Evolutionary conservation across 177 flowering plant genomes (phyloP).

Genomic region (Vitis hybrid): DNA sequence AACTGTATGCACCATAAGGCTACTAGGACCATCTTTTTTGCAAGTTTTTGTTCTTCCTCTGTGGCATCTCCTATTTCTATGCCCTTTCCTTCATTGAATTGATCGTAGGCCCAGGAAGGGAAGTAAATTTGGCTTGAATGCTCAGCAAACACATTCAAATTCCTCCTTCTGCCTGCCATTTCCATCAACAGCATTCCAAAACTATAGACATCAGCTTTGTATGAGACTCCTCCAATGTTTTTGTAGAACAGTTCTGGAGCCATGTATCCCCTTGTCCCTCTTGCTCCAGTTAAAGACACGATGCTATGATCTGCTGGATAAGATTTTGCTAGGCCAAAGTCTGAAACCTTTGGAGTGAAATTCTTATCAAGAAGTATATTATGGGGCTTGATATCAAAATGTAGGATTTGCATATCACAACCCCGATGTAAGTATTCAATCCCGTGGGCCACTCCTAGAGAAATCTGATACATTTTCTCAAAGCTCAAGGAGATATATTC

Average conservation of each 20-base stretch:
- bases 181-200: no score
- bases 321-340: slow-evolving; percentile 22
- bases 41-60: no score
- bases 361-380: neutral
- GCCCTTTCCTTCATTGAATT: neutral
- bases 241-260: no score
- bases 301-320: slow-evolving; percentile 5
- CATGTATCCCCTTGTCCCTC: no score
- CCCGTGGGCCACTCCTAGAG: neutral
- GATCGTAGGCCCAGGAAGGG: neutral
- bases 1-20: slow-evolving; percentile 1
- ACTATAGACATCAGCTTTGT: no score
- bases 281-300: slow-evolving; percentile 8
- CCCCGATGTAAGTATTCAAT: neutral
- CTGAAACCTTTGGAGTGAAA: slow-evolving; percentile 23
- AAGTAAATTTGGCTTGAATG: slow-evolving; percentile 1
- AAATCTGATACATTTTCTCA: neutral
- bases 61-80: no score
- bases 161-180: no score
- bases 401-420: no score
- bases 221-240: no score
- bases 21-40: no score
- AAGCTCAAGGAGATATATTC: neutral
- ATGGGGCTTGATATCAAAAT: no score
- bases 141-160: no score